Evolutionary conservation across 768 basidiomycete species (phyloP).

Genomic region (Naganishia antarctica): DNA sequence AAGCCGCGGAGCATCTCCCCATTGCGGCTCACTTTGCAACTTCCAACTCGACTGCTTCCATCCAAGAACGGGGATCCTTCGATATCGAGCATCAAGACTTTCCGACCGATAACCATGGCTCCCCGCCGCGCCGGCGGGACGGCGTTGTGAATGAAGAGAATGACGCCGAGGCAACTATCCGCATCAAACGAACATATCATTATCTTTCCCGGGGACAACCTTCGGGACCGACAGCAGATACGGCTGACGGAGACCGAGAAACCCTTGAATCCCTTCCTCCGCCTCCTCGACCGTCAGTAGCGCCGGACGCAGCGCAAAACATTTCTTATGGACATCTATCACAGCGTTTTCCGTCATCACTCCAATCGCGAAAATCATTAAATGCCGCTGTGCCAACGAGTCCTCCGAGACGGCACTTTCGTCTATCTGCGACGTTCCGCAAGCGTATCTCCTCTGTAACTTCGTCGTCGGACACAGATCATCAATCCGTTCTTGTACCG

Average conservation of each 20-base stretch:
- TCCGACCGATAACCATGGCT: neutral
- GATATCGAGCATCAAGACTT: neutral
- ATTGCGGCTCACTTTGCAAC: constrained; percentile 85
- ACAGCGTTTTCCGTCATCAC: neutral
- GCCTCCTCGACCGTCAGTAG: neutral
- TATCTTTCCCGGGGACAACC: constrained; percentile 7
- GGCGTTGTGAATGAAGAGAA: neutral
- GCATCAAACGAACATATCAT: constrained; percentile 17
- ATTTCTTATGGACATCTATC: neutral
- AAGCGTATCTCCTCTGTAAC: constrained; percentile 14
- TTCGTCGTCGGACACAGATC: neutral
- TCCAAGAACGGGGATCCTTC: neutral
- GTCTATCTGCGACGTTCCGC: neutral
- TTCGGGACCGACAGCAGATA: neutral
- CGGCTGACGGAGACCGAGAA: neutral
- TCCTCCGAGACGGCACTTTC: neutral
- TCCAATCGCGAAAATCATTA: neutral
- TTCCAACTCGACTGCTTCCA: neutral
- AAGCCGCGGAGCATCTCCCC: constrained; percentile 64
- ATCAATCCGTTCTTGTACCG: constrained; percentile 54
- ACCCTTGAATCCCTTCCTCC: neutral
- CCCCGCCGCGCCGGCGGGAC: neutral
- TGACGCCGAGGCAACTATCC: constrained; percentile 14
- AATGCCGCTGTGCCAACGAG: neutral
- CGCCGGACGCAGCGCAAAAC: neutral